Evolutionary conservation across 768 basidiomycete species (phyloP), one percentile per base, ranked within the genome.

Genomic region (Hysterangium stoloniferum): DNA sequence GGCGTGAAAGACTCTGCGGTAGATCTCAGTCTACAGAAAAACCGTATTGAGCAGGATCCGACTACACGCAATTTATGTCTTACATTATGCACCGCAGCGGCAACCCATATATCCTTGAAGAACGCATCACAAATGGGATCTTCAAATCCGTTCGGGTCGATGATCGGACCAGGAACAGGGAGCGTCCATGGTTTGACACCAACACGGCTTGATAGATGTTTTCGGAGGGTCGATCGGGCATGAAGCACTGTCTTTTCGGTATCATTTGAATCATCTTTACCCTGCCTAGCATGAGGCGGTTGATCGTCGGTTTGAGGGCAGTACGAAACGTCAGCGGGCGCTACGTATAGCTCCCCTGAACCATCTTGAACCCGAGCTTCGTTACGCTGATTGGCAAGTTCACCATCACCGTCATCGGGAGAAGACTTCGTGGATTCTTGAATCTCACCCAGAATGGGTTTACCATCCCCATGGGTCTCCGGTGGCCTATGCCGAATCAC

Each of bases 1-100:
- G 31, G 86, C 84, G 59, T 91, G 84, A 71, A 99, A 99, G 3
- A 97, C 92, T 62, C 88, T 94, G 49, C 93, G 84, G 68, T 79
- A 97, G 56, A 97, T 91, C 63, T 95, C 89, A 54, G 95, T 99
- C 92, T 94, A 53, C 9, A 51, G 28, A 42, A 53, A 45, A 43
- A 57, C 24, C 19, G 37, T 13, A 7, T 13, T 28, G 28, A 37
- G 25, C 46, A 31, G n/a, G 44, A 12, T 31, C 15, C 19, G 22
- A 17, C 32, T 33, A 33, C 19, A 34, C 0, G n/a, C n/a, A n/a
- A n/a, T n/a, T n/a, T n/a, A n/a, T n/a, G n/a, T n/a, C 86, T 55
- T 47, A 94, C 92, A 64, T 98, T 99, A 58, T 93, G 84, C 19
- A 79, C 79, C 0, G 95, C 93, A 43, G 80, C 82, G 12, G 88